A percentile compares a stretch with the other conserved stretches of the same genome.
These are phyloP conservation scores for Triticum aestivum DNA, from an alignment of 176 grass and related monocot genomes.

Conservation along the genomic window IWGSC_CS_RefSeq_v2.1 NC_057801.1:535840192-535840691, in stretches of 20 bases:
- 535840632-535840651: neutral
- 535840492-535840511: neutral
- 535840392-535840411: constrained; percentile 43
- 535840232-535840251: constrained; percentile 85
- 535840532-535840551: neutral
- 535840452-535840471: neutral
- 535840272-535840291: constrained; percentile 92
- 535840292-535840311: constrained; percentile 70
- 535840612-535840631: neutral
- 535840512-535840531: constrained; percentile 1
- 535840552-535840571: neutral
- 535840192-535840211: constrained; percentile 81
- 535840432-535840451: neutral
- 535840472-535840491: constrained; percentile 4
- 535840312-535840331: constrained; percentile 60
- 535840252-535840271: constrained; percentile 79
- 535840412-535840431: constrained; percentile 1
- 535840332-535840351: constrained; percentile 20
- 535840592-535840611: neutral
- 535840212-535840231: constrained; percentile 87
- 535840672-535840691: neutral
- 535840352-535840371: neutral
- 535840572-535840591: neutral
- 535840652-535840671: neutral
- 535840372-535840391: constrained; percentile 14